These are phyloP conservation scores for Coprinopsis strossmayeri DNA, from an alignment of 768 basidiomycete species.

Conservation along the genomic window DNA sequence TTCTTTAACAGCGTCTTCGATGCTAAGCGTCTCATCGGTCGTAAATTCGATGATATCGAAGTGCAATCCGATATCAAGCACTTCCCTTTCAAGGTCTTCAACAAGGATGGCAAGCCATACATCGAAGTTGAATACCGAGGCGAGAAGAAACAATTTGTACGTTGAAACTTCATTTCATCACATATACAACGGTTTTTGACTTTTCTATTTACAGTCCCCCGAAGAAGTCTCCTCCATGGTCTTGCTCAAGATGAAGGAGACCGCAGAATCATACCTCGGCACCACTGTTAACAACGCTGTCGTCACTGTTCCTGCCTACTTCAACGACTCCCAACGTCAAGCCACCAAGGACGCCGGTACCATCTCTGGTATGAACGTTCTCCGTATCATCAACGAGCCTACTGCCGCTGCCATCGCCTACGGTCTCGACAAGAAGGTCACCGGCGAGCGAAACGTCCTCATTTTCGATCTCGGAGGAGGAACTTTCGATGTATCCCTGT, in stretches of 20 bases:
- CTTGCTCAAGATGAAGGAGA: slow-evolving; percentile 97
- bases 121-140: slow-evolving; percentile 88
- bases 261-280: slow-evolving; percentile 93
- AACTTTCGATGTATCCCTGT: slow-evolving; percentile 95
- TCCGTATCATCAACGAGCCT: slow-evolving; percentile 98
- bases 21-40: slow-evolving; percentile 96
- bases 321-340: slow-evolving; percentile 98
- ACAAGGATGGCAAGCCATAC: slow-evolving; percentile 84
- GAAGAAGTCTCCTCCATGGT: slow-evolving; percentile 99
- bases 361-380: slow-evolving; percentile 90
- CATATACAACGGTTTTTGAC: not conserved
- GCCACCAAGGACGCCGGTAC: slow-evolving; percentile 97
- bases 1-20: slow-evolving; percentile 73
- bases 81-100: slow-evolving; percentile 91
- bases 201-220: slow-evolving; percentile 55
- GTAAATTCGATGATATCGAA: slow-evolving; percentile 81
- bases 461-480: slow-evolving; percentile 99
- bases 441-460: slow-evolving; percentile 88
- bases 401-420: slow-evolving; percentile 98
- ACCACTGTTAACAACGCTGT: slow-evolving; percentile 82
- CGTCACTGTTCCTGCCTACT: slow-evolving; percentile 95
- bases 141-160: slow-evolving; percentile 89
- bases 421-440: slow-evolving; percentile 93
- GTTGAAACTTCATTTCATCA: slow-evolving; percentile 19
- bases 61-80: slow-evolving; percentile 83